Percentiles rank a stretch among this genome's conserved stretches.
Evolutionary conservation across 23 red algal genomes (phyloP).

Genomic region (Chondrus crispus): DNA sequence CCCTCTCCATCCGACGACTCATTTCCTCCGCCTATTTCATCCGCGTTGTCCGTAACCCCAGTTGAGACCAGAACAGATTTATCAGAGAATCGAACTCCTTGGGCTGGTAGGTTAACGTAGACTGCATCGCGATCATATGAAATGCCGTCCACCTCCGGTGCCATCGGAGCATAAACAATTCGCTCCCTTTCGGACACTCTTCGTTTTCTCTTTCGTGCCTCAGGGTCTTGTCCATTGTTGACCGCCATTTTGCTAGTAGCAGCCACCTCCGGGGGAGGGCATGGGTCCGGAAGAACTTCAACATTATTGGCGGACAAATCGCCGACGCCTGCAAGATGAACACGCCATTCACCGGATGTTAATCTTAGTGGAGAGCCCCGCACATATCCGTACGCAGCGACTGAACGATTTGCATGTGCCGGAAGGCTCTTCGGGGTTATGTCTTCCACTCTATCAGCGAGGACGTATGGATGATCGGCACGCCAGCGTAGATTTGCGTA

Average conservation of each 20-base stretch:
- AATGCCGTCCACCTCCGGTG: slow-evolving; percentile 87
- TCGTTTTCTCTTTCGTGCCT: slow-evolving; percentile 41
- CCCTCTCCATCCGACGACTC: slow-evolving; percentile 79
- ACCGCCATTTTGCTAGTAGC: background rate
- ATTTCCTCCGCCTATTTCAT: background rate
- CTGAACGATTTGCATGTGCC: slow-evolving; percentile 40
- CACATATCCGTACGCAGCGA: slow-evolving; percentile 90
- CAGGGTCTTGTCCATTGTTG: background rate
- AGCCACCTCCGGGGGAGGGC: slow-evolving; percentile 48
- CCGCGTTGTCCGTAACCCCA: background rate
- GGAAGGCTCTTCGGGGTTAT: slow-evolving; percentile 37
- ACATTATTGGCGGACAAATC: slow-evolving; percentile 69
- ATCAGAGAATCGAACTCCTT: slow-evolving; percentile 70
- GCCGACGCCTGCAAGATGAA: slow-evolving; percentile 88
- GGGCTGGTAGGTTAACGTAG: slow-evolving; percentile 79
- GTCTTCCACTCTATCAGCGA: slow-evolving; percentile 96
- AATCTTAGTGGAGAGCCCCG: slow-evolving; percentile 78
- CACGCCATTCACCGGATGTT: slow-evolving; percentile 30
- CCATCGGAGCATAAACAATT: slow-evolving; percentile 93
- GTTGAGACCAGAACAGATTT: slow-evolving; percentile 8
- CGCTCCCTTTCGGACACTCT: slow-evolving; percentile 74
- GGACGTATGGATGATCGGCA: slow-evolving; percentile 78
- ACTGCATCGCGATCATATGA: slow-evolving; percentile 90
- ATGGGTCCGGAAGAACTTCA: slow-evolving; percentile 81
- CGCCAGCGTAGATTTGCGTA: slow-evolving; percentile 78